These are phyloP conservation scores for Sporobolomyces roseus DNA, from an alignment of 768 basidiomycete species.

Conservation along the genomic window DNA sequence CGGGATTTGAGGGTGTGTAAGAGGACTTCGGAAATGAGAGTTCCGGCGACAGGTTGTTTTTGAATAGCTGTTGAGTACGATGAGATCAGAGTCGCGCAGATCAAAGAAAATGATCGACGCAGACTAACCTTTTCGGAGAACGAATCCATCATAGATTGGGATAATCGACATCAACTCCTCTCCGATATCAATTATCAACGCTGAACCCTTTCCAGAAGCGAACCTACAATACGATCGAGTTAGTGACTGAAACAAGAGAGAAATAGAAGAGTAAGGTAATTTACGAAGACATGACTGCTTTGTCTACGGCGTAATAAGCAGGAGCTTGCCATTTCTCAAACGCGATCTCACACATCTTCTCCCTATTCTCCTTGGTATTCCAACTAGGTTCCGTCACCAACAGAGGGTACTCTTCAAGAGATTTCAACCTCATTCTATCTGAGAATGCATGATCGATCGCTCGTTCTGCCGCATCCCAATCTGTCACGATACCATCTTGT, in stretches of 20 bases:
- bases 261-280: slow-evolving; percentile 41
- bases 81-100: not conserved
- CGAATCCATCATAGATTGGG: slow-evolving; percentile 95
- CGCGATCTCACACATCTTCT: slow-evolving; percentile 94
- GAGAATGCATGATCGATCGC: slow-evolving; percentile 68
- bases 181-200: slow-evolving; percentile 90
- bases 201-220: slow-evolving; percentile 94
- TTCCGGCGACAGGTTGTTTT: slow-evolving; percentile 51
- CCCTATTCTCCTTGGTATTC: slow-evolving; percentile 88
- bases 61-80: slow-evolving; percentile 60
- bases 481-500: slow-evolving; percentile 67
- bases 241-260: not conserved
- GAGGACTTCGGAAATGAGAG: slow-evolving; percentile 67
- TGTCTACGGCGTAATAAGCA: slow-evolving; percentile 94
- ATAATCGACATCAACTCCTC: slow-evolving; percentile 84
- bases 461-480: slow-evolving; percentile 69
- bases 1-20: slow-evolving; percentile 25
- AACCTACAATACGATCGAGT: slow-evolving; percentile 58
- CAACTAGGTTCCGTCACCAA: slow-evolving; percentile 93
- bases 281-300: slow-evolving; percentile 87
- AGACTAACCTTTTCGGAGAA: slow-evolving; percentile 77
- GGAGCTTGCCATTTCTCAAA: slow-evolving; percentile 94
- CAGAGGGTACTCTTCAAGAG: slow-evolving; percentile 69
- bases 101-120: not conserved
- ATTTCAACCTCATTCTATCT: slow-evolving; percentile 39